Evolutionary conservation across 2,329 filamentous ascomycete species (phyloP), one percentile per base, ranked within the genome.

Genomic region (Sporothrix humicola): DNA sequence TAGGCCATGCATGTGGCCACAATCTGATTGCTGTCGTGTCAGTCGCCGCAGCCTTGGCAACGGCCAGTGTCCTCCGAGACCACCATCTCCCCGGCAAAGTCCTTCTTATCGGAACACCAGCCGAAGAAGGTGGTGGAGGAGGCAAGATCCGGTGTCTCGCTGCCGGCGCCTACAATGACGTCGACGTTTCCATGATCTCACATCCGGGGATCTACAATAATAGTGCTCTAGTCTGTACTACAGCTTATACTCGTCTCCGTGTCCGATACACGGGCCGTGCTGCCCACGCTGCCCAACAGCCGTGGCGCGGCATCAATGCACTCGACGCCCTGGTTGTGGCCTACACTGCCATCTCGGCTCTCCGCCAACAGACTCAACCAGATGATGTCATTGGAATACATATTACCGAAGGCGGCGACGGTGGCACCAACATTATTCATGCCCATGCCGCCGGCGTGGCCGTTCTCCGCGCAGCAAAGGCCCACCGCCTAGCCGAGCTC

Each of bases 1-100:
- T 71, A 6, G 56, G 69, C 9, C 69, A 71, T 31, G 69, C 69
- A 1, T 71, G 69, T 5, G 69, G 69, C 13, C 69, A 71, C 58
- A 71, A 71, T 10, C 37, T 71, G 20, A 63, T 71, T 13, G 69
- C 69, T 56, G 46, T 63, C 15, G 69, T 63, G 20, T 71, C 69
- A 0, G 56, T 63, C 1, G 69, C 56, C 17, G 56, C 69, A 23
- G 69, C 54, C 13, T 26, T 71, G 7, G 56, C 31, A 12, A 63
- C 59, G 3, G 37, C 31, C 8, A 9, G 42, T 17, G 20, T 42
- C 31, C 58, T 61, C n/a, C 56, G 23, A 9, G 44, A 44, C 15
- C 69, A 63, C 26, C 26, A 8, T 26, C 44, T 71, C 8, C 69
- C 69, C 6, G 69, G 69, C 15, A 50, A 44, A 7, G 58, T 71